A percentile compares a stretch with the other conserved stretches of the same genome.
Conservation (phyloP, 2,329 filamentous ascomycete species). For the Huntiella moniliformis region DNA sequence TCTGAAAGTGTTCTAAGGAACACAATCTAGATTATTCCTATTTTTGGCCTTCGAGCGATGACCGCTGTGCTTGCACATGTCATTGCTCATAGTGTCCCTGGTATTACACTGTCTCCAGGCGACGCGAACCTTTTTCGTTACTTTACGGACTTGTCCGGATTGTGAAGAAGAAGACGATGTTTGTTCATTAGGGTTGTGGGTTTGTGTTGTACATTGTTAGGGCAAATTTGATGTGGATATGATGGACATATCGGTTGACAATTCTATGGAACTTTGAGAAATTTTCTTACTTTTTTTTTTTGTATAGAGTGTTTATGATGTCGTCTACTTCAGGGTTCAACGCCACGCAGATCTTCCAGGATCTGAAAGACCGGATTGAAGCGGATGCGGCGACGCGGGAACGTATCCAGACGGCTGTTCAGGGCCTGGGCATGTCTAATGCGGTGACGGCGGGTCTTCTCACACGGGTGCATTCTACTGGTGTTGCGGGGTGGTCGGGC, state of each 20-base stretch:
- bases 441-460: constrained; percentile 6
- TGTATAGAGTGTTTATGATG: background rate
- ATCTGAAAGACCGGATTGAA: constrained; percentile 6
- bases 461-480: constrained; percentile 57
- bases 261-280: background rate
- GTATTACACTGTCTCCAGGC: constrained; percentile 27
- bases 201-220: background rate
- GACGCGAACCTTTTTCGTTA: constrained; percentile 27
- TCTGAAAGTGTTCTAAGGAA: constrained; percentile 65
- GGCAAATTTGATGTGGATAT: background rate
- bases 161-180: constrained; percentile 20
- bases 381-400: constrained; percentile 4
- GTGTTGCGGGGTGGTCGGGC: constrained; percentile 35
- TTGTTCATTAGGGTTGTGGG: background rate
- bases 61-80: constrained; percentile 12
- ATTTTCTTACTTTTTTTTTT: background rate
- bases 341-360: constrained; percentile 8
- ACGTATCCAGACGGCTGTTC: constrained; percentile 6
- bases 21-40: constrained; percentile 66
- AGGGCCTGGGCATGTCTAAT: constrained; percentile 6
- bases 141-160: constrained; percentile 20
- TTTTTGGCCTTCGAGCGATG: constrained; percentile 27
- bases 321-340: constrained; percentile 1
- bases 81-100: constrained; percentile 17
- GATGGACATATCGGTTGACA: background rate